Conservation (phyloP, 495 filamentous ascomycete species). For the Talaromyces nanjingensis region DNA sequence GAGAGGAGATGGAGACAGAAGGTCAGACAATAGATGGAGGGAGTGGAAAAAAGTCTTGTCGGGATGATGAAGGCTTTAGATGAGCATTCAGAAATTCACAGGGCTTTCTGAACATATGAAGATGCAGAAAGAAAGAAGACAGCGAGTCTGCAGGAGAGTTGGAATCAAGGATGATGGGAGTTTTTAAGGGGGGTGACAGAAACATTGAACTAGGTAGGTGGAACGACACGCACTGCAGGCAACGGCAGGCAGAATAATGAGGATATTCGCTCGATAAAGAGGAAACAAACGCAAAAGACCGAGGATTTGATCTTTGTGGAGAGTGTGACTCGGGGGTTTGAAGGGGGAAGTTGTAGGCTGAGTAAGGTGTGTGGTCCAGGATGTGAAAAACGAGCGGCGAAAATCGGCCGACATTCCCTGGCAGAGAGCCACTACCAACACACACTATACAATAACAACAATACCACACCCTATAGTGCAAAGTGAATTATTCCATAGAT, state of each 20-base stretch:
- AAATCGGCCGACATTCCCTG: constrained; percentile 7
- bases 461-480: not conserved
- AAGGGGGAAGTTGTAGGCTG: constrained; percentile 1
- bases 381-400: constrained; percentile 1
- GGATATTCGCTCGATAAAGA: not conserved
- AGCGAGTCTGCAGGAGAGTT: not conserved
- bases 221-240: not conserved
- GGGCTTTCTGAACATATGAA: not conserved
- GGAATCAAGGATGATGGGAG: not conserved
- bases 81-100: not conserved
- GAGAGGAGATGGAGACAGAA: not conserved
- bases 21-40: not conserved
- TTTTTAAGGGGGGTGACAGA: not conserved
- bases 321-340: not conserved
- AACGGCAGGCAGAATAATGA: not conserved
- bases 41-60: not conserved
- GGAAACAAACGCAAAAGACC: not conserved
- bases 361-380: not conserved
- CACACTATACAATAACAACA: not conserved
- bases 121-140: not conserved
- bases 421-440: not conserved
- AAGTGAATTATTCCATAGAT: too few species aligned
- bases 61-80: not conserved
- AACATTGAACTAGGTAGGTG: not conserved
- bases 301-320: not conserved